phyloP scores from a whole-genome alignment of 441 rosid genomes.

The Erysimum cheiri region DNA sequence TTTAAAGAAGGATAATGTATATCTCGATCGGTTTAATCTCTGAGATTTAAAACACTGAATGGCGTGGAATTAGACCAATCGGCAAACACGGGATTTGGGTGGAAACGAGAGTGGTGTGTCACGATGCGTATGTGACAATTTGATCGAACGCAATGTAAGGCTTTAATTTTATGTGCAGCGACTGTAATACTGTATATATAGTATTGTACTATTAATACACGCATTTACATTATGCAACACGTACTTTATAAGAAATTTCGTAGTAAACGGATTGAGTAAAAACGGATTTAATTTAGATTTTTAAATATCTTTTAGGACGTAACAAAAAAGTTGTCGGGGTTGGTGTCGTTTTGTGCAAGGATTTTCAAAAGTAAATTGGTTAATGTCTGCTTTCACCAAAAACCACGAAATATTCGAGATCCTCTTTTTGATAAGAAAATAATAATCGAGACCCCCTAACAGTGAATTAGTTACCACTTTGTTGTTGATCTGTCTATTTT shows the following conservation, averaged over 20 bases:
- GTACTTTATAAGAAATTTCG: background rate
- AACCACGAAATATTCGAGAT: constrained; percentile 28
- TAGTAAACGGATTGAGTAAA: constrained; percentile 26
- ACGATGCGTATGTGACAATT: constrained; percentile 32
- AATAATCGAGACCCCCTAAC: background rate
- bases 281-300: constrained; percentile 3
- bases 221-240: constrained; percentile 26
- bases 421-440: background rate
- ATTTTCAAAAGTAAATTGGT: constrained; percentile 36
- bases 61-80: constrained; percentile 23
- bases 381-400: constrained; percentile 41
- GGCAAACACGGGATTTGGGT: constrained; percentile 28
- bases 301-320: constrained; percentile 25
- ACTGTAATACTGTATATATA: background rate
- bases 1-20: background rate
- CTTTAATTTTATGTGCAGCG: constrained; percentile 29
- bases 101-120: constrained; percentile 35
- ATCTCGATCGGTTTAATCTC: constrained; percentile 10
- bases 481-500: background rate
- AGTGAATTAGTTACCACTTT: constrained; percentile 18
- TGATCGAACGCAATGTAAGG: constrained; percentile 35
- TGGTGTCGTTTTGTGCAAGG: constrained; percentile 35
- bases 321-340: constrained; percentile 33
- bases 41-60: constrained; percentile 4
- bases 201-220: constrained; percentile 2